Evolutionary conservation across 192 early-diverging fungal genomes (phyloP), one percentile per base, ranked within the genome.

Genomic region (Gigaspora rosea): DNA sequence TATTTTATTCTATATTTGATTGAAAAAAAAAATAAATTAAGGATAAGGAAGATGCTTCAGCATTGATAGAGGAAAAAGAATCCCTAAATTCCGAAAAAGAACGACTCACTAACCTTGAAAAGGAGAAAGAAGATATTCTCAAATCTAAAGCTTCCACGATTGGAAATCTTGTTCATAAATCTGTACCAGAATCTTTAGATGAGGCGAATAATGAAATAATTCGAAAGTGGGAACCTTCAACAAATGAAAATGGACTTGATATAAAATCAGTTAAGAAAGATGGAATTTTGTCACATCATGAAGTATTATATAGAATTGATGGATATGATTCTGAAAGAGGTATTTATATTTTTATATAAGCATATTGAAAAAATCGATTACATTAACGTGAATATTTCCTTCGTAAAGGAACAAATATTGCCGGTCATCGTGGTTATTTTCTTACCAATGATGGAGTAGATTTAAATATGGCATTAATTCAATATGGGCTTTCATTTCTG

Each of bases 381-480:
- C 27, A 27, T 27, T 27, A 27, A 27, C 27, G 1, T 27, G 27
- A 1, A 27, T 1, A 2, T 16, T 20, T 59, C n/a, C 0, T 59
- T 59, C 0, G 1, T 32, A 63, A 58, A 75, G 75, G 75, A 36
- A 66, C 94, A 76, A 97, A 97, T 72, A 92, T 98, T 52, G 96
- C 98, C 33, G 96, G 97, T 16, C 98, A 99, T 87, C 96, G 98
- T 76, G 98, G 95, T n/a, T 99, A 96, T 82, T 99, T 99, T 85
- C 87, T 99, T 74, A 95, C 92, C 9, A 94, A 94, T 54, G 90
- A 88, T 7, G 98, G 96, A 82, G 96, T 99, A 35, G 96, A 98
- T 78, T 86, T 99, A 75, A 98, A 98, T 84, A 86, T 99, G 80
- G 97, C 97, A 27, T 86, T 99, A 70, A 92, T 99, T 81, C 95